phyloP scores from a whole-genome alignment of 2,329 filamentous ascomycete species.

The Alternaria hordeiaustralica region DNA sequence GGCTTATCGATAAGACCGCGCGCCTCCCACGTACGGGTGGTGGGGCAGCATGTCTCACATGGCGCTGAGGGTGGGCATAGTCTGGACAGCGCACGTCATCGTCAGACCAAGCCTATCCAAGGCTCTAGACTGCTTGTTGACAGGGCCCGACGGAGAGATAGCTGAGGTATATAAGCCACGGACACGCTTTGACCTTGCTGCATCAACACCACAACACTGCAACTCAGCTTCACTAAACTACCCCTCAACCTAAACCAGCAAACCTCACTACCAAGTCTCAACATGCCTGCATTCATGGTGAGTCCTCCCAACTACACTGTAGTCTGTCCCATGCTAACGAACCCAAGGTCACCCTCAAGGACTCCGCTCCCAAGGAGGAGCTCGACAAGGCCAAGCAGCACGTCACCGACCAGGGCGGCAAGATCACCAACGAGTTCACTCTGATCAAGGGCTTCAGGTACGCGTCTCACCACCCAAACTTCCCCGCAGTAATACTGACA shows the following conservation, averaged over 20 bases:
- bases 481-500: conserved; percentile 9
- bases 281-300: conserved; percentile 28
- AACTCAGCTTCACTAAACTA: not conserved
- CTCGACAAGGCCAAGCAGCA: conserved; percentile 80
- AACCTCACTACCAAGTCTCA: conserved; percentile 1
- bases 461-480: conserved; percentile 44
- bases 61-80: conserved; percentile 2
- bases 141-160: conserved; percentile 10
- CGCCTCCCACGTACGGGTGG: conserved; percentile 16
- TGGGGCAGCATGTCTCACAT: conserved; percentile 18
- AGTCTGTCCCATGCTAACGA: not conserved
- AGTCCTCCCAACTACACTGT: not conserved
- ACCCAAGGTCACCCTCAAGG: conserved; percentile 78
- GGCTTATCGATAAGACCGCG: conserved; percentile 42
- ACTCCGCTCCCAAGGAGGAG: conserved; percentile 69
- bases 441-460: conserved; percentile 95
- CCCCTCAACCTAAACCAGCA: not conserved
- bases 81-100: conserved; percentile 30
- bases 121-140: conserved; percentile 19
- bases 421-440: conserved; percentile 82
- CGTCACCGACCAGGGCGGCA: conserved; percentile 76
- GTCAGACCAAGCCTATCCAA: conserved; percentile 32
- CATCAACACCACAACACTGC: conserved; percentile 11
- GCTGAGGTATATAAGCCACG: conserved; percentile 32
- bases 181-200: conserved; percentile 18